Evolutionary conservation across 2,329 filamentous ascomycete genomes (phyloP).

Genomic region (Lachnellula arida): DNA sequence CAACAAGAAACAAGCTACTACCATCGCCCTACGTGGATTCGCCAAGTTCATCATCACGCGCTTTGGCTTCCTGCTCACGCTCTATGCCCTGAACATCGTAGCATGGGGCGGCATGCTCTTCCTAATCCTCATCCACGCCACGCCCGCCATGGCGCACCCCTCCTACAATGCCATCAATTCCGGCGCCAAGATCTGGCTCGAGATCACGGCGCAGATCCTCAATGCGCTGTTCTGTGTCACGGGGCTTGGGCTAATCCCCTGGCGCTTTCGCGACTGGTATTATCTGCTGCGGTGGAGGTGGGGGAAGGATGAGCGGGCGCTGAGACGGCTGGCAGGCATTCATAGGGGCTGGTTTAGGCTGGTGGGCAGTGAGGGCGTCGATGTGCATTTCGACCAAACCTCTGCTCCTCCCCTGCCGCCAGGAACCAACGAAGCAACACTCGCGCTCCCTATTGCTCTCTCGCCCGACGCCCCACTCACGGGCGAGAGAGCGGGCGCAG

Average conservation of each 20-base stretch:
- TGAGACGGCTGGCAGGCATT: slow-evolving; percentile 50
- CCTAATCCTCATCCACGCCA: slow-evolving; percentile 68
- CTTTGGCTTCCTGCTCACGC: slow-evolving; percentile 67
- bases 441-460: slow-evolving; percentile 58
- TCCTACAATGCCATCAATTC: slow-evolving; percentile 54
- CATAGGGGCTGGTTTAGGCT: slow-evolving; percentile 71
- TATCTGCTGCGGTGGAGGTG: slow-evolving; percentile 50
- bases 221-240: slow-evolving; percentile 83
- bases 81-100: slow-evolving; percentile 77
- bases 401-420: slow-evolving; percentile 30
- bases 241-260: slow-evolving; percentile 77
- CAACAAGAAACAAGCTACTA: slow-evolving; percentile 51
- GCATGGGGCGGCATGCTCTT: slow-evolving; percentile 91
- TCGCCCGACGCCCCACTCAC: slow-evolving; percentile 61
- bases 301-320: slow-evolving; percentile 5
- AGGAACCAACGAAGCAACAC: slow-evolving; percentile 41
- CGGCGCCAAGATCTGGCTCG: slow-evolving; percentile 72
- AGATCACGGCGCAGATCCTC: slow-evolving; percentile 75
- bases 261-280: slow-evolving; percentile 75
- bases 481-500: slow-evolving; percentile 60
- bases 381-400: slow-evolving; percentile 26
- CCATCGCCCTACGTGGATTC: slow-evolving; percentile 53
- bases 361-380: slow-evolving; percentile 54
- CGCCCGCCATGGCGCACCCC: slow-evolving; percentile 62
- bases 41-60: slow-evolving; percentile 69